A percentile compares a stretch with the other conserved stretches of the same genome.
These are phyloP conservation scores for Rhynchospora breviuscula DNA, from an alignment of 176 grass and related monocot genomes.

Conservation along the genomic window DNA sequence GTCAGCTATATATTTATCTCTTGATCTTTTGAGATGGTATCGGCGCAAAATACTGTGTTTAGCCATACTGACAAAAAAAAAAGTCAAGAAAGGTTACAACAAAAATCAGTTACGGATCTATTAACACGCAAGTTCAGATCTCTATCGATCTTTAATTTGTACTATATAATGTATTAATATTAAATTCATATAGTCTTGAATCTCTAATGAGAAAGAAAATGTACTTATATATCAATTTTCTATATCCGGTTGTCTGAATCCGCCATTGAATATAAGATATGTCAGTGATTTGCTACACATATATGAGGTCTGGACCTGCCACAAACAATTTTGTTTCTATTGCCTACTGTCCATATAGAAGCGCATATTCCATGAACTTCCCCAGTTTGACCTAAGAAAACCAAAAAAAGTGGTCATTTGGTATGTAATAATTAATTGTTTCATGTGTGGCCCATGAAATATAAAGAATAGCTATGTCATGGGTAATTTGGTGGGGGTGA, in stretches of 20 bases:
- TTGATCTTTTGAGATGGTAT: background rate
- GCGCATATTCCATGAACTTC: background rate
- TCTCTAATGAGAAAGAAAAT: too few relatives aligned
- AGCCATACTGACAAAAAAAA: background rate
- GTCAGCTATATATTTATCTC: background rate
- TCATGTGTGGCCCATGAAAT: slow-evolving; percentile 13
- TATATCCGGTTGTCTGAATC: too few relatives aligned
- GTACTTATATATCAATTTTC: too few relatives aligned
- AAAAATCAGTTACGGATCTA: too few relatives aligned
- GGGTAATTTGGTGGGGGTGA: slow-evolving; percentile 13
- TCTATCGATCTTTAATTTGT: too few relatives aligned
- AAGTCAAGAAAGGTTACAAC: too few relatives aligned
- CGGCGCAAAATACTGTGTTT: background rate
- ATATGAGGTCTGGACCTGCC: background rate
- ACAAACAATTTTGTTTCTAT: background rate
- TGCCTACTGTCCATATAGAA: background rate
- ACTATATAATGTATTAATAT: too few relatives aligned
- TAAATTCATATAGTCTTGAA: too few relatives aligned
- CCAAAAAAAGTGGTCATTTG: background rate
- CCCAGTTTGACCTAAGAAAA: background rate
- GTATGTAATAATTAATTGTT: slow-evolving; percentile 3
- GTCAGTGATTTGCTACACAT: background rate
- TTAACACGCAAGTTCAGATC: too few relatives aligned
- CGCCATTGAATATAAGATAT: background rate
- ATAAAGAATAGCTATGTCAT: slow-evolving; percentile 12